These are phyloP conservation scores for Prunus persica DNA, from an alignment of 306 rosid genomes.

Conservation along the genomic window Prunus_persica_NCBIv2 NC_034009.1:4281001-4281500, in stretches of 20 bases:
- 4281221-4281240: slow-evolving; percentile 91
- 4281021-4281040: no score
- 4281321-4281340: background rate
- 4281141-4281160: slow-evolving; percentile 38
- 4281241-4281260: slow-evolving; percentile 76
- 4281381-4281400: slow-evolving; percentile 98
- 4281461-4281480: no score
- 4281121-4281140: slow-evolving; percentile 40
- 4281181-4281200: slow-evolving; percentile 95
- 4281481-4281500: background rate
- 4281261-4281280: slow-evolving; percentile 76
- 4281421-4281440: slow-evolving; percentile 83
- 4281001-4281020: no score
- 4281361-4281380: slow-evolving; percentile 76
- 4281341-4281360: background rate
- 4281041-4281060: no score
- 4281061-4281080: no score
- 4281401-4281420: slow-evolving; percentile 90
- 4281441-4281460: slow-evolving; percentile 3
- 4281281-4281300: background rate
- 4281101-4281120: background rate
- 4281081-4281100: no score
- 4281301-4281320: background rate
- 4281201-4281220: slow-evolving; percentile 98
- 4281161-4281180: slow-evolving; percentile 63